Conservation (phyloP, 1,139 yeast genomes). For the Protomyces gravidus region DNA sequence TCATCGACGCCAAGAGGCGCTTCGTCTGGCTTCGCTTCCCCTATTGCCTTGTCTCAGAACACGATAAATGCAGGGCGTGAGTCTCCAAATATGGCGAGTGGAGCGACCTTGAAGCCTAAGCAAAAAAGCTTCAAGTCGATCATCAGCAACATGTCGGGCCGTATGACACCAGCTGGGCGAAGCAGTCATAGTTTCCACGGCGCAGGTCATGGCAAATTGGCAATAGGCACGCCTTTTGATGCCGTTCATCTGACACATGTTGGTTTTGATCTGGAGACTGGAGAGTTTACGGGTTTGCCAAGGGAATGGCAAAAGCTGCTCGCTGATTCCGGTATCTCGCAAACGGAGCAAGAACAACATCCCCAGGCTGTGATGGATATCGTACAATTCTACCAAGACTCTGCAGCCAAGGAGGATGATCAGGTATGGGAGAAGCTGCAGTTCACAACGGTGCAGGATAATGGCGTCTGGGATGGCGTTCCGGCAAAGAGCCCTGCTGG, state of each 20-base stretch:
- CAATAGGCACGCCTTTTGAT: conserved; percentile 83
- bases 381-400: conserved; percentile 61
- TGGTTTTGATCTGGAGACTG: conserved; percentile 76
- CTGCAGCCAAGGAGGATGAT: conserved; percentile 35
- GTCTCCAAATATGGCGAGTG: neutral
- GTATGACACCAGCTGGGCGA: neutral
- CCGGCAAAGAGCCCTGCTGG: neutral
- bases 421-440: conserved; percentile 17
- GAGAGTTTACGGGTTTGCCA: conserved; percentile 86
- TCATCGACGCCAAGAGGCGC: neutral
- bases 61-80: no score
- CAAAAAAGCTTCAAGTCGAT: conserved; percentile 14
- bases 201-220: conserved; percentile 39
- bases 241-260: conserved; percentile 91
- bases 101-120: neutral
- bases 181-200: neutral
- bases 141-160: conserved; percentile 14
- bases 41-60: neutral
- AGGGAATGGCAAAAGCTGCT: conserved; percentile 84
- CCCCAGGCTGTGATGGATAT: conserved; percentile 94
- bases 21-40: neutral
- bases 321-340: conserved; percentile 79
- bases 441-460: conserved; percentile 6
- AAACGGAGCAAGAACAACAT: conserved; percentile 78
- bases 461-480: conserved; percentile 11